Base-by-base conservation (phyloP, 306 rosid genomes). In the Trifolium repens region DNA sequence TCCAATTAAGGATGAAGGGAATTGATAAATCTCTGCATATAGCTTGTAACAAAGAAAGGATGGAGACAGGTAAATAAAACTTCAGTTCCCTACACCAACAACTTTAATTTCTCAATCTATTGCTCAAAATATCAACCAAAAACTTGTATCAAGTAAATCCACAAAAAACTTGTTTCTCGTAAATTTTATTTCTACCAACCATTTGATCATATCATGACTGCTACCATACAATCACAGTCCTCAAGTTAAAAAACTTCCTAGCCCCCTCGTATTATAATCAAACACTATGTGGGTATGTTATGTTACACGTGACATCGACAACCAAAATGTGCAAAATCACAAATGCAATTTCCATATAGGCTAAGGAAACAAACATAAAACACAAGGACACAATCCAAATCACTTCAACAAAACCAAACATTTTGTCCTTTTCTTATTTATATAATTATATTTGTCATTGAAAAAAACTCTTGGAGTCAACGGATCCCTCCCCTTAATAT, bases 131-230 rank as follows among this genome's bases (percentile, higher is more conserved):
- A 63, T 46, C 47, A 4, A 14, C 32, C 10, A 52, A 8, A 64
- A 64, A 12, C 9, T 19, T 32, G 40, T 12, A 47, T 44, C 14
- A 24, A 52, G 43, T 50, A 8, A 67, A 24, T 67, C 57, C 3
- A 67, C 19, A 55, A 16, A 57, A 46, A 75, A 57, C 24, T 19
- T 57, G 64, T 35, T 34, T 14, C 54, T 60, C 22, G 8, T 49
- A 67, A 19, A 12, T 5, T 74, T 19, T 2, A 15, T 32, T 46
- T 64, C 24, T 24, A 69, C 47, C 1, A 3, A 13, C 53, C 16
- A 53, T 53, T 35, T 35, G 58, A 64, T 50, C 65, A 64, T 52
- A 37, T 37, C 75, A 69, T 14, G 54, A 34, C 39, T 59, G 63
- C 5, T 44, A 13, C 12, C 24, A 62, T 19, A 49, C 4, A 65